Evolutionary conservation across 345 rosid species (phyloP).

Genomic region (Acer saccharum): DNA sequence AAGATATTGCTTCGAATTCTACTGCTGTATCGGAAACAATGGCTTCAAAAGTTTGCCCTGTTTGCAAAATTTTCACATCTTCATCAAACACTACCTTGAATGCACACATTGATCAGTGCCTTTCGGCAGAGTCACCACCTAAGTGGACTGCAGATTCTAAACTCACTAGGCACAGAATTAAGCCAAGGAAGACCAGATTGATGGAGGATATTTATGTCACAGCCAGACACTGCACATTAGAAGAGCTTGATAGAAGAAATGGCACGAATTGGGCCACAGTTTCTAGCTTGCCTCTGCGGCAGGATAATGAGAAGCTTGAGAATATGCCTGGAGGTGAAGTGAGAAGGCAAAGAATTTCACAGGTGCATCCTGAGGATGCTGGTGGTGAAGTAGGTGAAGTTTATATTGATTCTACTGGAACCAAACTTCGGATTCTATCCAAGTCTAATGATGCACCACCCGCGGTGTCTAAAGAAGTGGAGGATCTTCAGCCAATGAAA

Average conservation of each 20-base stretch:
- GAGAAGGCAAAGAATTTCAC: slow-evolving; percentile 37
- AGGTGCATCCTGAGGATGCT: slow-evolving; percentile 48
- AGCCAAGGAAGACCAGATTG: slow-evolving; percentile 70
- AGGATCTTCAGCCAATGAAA: slow-evolving; percentile 40
- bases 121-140: slow-evolving; percentile 66
- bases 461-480: slow-evolving; percentile 29
- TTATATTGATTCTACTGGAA: slow-evolving; percentile 85
- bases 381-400: slow-evolving; percentile 78
- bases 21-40: slow-evolving; percentile 64
- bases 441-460: slow-evolving; percentile 44
- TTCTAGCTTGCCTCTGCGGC: slow-evolving; percentile 44
- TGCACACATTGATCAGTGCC: slow-evolving; percentile 99
- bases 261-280: slow-evolving; percentile 66
- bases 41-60: slow-evolving; percentile 95
- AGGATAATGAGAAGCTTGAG: slow-evolving; percentile 38
- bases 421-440: slow-evolving; percentile 83
- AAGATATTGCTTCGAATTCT: slow-evolving; percentile 66
- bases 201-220: slow-evolving; percentile 84
- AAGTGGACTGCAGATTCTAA: slow-evolving; percentile 66
- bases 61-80: slow-evolving; percentile 94
- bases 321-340: slow-evolving; percentile 31
- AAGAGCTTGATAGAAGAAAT: slow-evolving; percentile 89
- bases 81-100: slow-evolving; percentile 96
- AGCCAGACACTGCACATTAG: slow-evolving; percentile 70
- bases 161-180: slow-evolving; percentile 64